Percentiles rank a stretch among this genome's conserved stretches.
Evolutionary conservation across 331 rosid genomes (phyloP).

Genomic region (Quercus tomentella): DNA sequence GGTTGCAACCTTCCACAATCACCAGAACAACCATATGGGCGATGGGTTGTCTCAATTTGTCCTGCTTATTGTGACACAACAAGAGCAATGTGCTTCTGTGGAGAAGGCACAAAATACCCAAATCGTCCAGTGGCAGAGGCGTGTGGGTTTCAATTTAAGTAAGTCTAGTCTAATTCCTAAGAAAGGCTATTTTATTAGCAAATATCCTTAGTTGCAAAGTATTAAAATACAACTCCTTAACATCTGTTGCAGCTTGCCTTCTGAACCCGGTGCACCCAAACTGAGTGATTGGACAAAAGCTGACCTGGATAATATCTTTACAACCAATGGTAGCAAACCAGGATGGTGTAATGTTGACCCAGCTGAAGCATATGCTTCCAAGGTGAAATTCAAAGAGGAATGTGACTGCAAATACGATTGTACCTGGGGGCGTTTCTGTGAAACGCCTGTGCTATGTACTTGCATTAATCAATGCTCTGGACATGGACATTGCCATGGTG

Average conservation of each 20-base stretch:
- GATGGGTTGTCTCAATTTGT: slow-evolving; percentile 85
- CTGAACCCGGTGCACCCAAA: slow-evolving; percentile 65
- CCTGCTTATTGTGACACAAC: slow-evolving; percentile 80
- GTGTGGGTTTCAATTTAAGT: slow-evolving; percentile 79
- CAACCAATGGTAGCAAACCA: slow-evolving; percentile 60
- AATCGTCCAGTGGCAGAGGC: slow-evolving; percentile 82
- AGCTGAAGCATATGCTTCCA: slow-evolving; percentile 68
- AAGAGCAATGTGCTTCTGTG: slow-evolving; percentile 94
- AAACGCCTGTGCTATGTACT: slow-evolving; percentile 61
- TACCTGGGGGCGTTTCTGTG: slow-evolving; percentile 70
- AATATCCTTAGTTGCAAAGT: slow-evolving; percentile 2
- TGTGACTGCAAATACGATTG: slow-evolving; percentile 93
- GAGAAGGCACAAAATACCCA: slow-evolving; percentile 90
- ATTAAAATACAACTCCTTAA: slow-evolving; percentile 9
- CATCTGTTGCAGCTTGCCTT: slow-evolving; percentile 55
- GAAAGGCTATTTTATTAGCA: slow-evolving; percentile 1
- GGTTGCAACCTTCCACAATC: slow-evolving; percentile 61
- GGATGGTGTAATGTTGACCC: slow-evolving; percentile 99
- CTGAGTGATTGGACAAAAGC: slow-evolving; percentile 57
- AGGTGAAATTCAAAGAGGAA: slow-evolving; percentile 68
- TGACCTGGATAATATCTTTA: slow-evolving; percentile 66
- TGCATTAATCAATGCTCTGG: slow-evolving; percentile 95
- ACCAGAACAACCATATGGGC: slow-evolving; percentile 56
- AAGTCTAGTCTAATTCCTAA: slow-evolving; percentile 30
- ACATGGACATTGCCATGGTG: slow-evolving; percentile 86